Evolutionary conservation across 163 green algal genomes (phyloP), one percentile per base, ranked within the genome.

Genomic region (Chloromonas sp.): DNA sequence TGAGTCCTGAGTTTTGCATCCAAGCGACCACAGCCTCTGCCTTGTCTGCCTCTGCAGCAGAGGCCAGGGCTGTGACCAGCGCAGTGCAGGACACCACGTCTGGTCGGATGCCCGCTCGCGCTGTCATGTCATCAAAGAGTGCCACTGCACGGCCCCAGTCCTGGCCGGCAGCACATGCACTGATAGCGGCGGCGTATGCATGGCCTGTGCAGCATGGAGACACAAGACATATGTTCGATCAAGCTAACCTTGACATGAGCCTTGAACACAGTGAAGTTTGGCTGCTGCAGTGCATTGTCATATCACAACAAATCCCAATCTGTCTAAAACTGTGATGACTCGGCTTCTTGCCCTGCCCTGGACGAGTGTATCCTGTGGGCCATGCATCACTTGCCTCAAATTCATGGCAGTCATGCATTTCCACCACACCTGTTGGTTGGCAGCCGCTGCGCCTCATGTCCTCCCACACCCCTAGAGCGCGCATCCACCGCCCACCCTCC

Each of bases 61-160:
- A 89, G 14, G 82, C 82, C 71, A 85, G 36, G 85, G 90, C 85
- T 13, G 82, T 92, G 84, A 98, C 93, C 1, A 98, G 92, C 0
- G 95, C 94, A 0, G 95, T 98, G 89, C 95, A 98, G 8, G 93
- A 96, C 60, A 98, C 95, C 0, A 98, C 94, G 79, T 98, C 94
- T 13, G 95, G 93, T 81, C 91, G 87, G 74, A 98, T 94, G 71
- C 88, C 87, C n/a, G 81, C 84, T 11, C 85, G 60, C 2, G 82
- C 81, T 0, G 84, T 85, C 95, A 98, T 98, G 71, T 95, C 90
- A 78, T 98, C 93, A 85, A 98, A 98, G 60, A 98, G 87, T 11
- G 82, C 78, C 57, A 96, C 92, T 3, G 95, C 95, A 8, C 89
- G 90, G 82, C 91, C 84, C 94, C 94, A 98, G 60, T 95, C 87